phyloP scores from a whole-genome alignment of 2,329 filamentous ascomycete genomes.

The Plectosphaerella plurivora region DNA sequence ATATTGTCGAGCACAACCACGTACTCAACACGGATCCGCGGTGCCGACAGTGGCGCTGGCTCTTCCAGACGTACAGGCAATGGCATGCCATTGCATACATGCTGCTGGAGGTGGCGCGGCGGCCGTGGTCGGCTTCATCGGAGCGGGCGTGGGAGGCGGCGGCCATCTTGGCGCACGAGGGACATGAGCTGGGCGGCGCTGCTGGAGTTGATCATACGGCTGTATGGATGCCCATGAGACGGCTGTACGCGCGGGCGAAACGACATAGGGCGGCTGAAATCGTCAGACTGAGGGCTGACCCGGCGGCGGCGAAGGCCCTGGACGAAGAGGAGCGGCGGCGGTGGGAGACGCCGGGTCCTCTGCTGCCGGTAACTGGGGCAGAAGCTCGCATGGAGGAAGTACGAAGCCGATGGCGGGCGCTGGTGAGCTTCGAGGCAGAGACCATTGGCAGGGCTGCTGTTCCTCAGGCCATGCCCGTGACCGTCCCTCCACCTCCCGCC shows the following conservation, averaged over 20 bases:
- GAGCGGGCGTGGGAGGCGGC: constrained; percentile 47
- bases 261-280: constrained; percentile 49
- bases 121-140: constrained; percentile 44
- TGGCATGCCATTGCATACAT: constrained; percentile 48
- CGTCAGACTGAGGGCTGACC: constrained; percentile 40
- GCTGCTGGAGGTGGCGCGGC: constrained; percentile 39
- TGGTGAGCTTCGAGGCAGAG: constrained; percentile 25
- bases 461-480: too few species aligned
- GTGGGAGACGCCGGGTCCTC: constrained; percentile 33
- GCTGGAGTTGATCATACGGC: constrained; percentile 40
- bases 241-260: constrained; percentile 47
- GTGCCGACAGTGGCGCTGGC: constrained; percentile 42
- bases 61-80: constrained; percentile 46
- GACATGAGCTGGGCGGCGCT: constrained; percentile 36
- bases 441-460: too few species aligned
- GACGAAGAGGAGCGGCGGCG: constrained; percentile 44
- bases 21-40: constrained; percentile 57
- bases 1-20: constrained; percentile 67
- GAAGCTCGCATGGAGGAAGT: constrained; percentile 41
- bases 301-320: constrained; percentile 42
- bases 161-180: constrained; percentile 28
- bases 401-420: constrained; percentile 44
- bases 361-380: constrained; percentile 41
- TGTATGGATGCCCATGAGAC: constrained; percentile 50
- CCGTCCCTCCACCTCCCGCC: too few species aligned